Conservation (phyloP, 2,329 filamentous ascomycete genomes). For the Exutisphaerella laricina region DNA sequence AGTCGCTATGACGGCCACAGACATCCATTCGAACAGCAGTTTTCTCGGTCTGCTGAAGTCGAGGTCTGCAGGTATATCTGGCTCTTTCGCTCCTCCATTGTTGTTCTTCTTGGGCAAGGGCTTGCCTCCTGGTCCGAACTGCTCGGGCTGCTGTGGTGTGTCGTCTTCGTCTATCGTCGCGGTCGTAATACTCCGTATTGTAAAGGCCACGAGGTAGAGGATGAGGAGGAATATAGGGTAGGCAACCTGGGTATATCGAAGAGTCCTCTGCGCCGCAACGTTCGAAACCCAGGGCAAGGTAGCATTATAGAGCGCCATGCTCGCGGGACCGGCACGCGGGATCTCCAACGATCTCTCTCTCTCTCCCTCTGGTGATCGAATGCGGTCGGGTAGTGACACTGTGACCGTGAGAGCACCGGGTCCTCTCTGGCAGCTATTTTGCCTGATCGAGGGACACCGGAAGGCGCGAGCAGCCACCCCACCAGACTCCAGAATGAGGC, state of each 20-base stretch:
- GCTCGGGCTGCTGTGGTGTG: slow-evolving; percentile 35
- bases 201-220: slow-evolving; percentile 59
- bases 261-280: slow-evolving; percentile 39
- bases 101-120: slow-evolving; percentile 64
- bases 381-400: background rate
- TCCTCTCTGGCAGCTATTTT: no score
- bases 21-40: slow-evolving; percentile 68
- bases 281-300: slow-evolving; percentile 33
- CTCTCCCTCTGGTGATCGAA: no score
- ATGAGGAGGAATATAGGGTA: slow-evolving; percentile 60
- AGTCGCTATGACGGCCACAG: slow-evolving; percentile 63
- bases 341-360: no score
- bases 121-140: slow-evolving; percentile 80
- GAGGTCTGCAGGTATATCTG: slow-evolving; percentile 39
- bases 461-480: slow-evolving; percentile 2
- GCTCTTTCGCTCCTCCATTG: slow-evolving; percentile 51
- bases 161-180: slow-evolving; percentile 44
- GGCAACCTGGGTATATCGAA: slow-evolving; percentile 49
- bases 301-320: slow-evolving; percentile 12
- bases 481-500: slow-evolving; percentile 1
- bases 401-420: no score
- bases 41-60: slow-evolving; percentile 64
- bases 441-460: no score
- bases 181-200: slow-evolving; percentile 54
- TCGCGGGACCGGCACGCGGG: background rate